These are phyloP conservation scores for Yamadazyma pseudoaaseri DNA, from an alignment of 1,139 yeast species.

Conservation along the genomic window DNA sequence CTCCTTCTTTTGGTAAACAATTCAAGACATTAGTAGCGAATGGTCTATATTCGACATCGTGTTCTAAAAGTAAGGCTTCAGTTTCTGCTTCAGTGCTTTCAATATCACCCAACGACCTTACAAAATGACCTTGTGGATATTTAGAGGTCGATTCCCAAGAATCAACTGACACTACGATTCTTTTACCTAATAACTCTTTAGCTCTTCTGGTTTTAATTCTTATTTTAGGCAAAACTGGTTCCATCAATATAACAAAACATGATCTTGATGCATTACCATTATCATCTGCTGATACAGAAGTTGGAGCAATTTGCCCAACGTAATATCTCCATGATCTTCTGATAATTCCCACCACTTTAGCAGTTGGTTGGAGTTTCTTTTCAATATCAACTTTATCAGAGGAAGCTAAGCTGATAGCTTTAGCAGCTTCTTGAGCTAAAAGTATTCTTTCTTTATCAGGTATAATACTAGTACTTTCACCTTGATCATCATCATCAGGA, in stretches of 20 bases:
- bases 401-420: conserved; percentile 36
- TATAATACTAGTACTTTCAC: conserved; percentile 35
- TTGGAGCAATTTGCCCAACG: conserved; percentile 90
- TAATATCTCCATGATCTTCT: conserved; percentile 96
- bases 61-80: conserved; percentile 89
- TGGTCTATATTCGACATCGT: conserved; percentile 95
- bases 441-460: conserved; percentile 76
- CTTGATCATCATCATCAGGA: conserved; percentile 50
- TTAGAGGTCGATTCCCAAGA: conserved; percentile 86
- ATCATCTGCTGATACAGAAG: conserved; percentile 61
- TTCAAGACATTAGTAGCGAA: conserved; percentile 89
- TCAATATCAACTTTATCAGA: conserved; percentile 29
- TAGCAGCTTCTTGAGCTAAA: conserved; percentile 77
- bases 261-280: conserved; percentile 63
- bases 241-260: conserved; percentile 87
- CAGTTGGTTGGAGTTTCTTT: conserved; percentile 77
- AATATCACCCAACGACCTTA: conserved; percentile 82
- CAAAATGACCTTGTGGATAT: conserved; percentile 93
- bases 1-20: conserved; percentile 92
- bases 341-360: conserved; percentile 81
- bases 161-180: conserved; percentile 90
- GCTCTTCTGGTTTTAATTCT: conserved; percentile 88
- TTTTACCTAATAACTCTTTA: conserved; percentile 73
- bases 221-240: conserved; percentile 81
- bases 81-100: conserved; percentile 96